Percentiles rank a stretch among this genome's conserved stretches.
phyloP scores from a whole-genome alignment of 768 basidiomycete genomes.

The Hygrophorus pudorinus region DNA sequence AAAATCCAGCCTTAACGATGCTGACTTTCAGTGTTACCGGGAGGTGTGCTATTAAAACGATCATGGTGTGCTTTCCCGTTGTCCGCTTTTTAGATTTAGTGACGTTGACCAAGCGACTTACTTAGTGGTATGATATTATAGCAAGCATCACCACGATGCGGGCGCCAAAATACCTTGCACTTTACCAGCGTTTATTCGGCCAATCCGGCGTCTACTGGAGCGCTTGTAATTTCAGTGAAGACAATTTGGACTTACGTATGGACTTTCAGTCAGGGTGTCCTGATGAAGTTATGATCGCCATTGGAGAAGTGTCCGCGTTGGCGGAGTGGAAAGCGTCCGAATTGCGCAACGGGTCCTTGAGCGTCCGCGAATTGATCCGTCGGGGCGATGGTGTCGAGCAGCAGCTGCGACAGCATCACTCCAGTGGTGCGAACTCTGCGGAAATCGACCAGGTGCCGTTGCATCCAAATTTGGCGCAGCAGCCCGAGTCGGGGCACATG shows the following conservation, averaged over 20 bases:
- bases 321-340: constrained; percentile 68
- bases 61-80: constrained; percentile 44
- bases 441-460: constrained; percentile 23
- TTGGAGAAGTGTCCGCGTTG: constrained; percentile 65
- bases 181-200: constrained; percentile 60
- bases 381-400: constrained; percentile 67
- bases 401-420: constrained; percentile 39
- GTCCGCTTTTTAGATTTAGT: constrained; percentile 1
- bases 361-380: constrained; percentile 63
- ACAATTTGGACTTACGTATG: constrained; percentile 31
- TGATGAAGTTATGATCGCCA: constrained; percentile 65
- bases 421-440: constrained; percentile 20
- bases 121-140: constrained; percentile 75
- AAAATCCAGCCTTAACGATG: constrained; percentile 54
- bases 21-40: constrained; percentile 41
- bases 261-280: constrained; percentile 68
- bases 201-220: constrained; percentile 35
- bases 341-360: constrained; percentile 53
- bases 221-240: constrained; percentile 10
- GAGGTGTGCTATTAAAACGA: constrained; percentile 57
- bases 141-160: constrained; percentile 51
- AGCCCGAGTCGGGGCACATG: constrained; percentile 15
- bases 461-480: constrained; percentile 31
- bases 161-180: constrained; percentile 52
- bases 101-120: constrained; percentile 10